Conservation (phyloP, 345 rosid species). For the Acer campestre region DNA sequence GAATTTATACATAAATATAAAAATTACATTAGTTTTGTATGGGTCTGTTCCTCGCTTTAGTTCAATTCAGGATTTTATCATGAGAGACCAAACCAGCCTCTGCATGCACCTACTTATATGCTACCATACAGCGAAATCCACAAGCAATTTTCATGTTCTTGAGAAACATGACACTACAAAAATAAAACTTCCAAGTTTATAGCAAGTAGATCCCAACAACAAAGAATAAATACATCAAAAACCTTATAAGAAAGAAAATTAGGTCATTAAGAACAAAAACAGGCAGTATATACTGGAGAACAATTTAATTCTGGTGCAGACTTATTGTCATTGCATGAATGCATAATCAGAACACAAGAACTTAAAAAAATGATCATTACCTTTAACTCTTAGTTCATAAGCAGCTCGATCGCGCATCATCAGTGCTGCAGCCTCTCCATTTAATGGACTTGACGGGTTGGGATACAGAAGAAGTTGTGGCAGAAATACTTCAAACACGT, state of each 20-base stretch:
- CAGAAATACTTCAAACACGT: conserved; percentile 77
- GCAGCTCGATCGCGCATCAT: conserved; percentile 61
- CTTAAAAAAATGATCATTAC: conserved; percentile 22
- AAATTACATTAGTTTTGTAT: no score
- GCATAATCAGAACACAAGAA: background rate
- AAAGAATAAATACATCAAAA: background rate
- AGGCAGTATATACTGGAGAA: background rate
- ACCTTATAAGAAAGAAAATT: background rate
- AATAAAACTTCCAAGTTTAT: background rate
- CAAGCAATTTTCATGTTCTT: background rate
- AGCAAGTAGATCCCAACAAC: background rate
- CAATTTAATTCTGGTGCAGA: background rate
- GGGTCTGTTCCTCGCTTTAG: no score
- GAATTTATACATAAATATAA: no score
- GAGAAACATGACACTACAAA: background rate
- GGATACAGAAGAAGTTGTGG: conserved; percentile 85
- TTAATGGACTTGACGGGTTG: conserved; percentile 74
- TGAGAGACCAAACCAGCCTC: background rate
- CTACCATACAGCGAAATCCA: background rate
- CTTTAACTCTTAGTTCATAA: conserved; percentile 65
- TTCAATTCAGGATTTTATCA: background rate
- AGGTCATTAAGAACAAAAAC: background rate
- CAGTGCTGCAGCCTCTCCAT: conserved; percentile 79
- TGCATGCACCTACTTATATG: background rate
- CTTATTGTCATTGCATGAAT: background rate